Evolutionary conservation across 1,284 basidiomycete species (phyloP).

Genomic region (Agroathelia rolfsii): DNA sequence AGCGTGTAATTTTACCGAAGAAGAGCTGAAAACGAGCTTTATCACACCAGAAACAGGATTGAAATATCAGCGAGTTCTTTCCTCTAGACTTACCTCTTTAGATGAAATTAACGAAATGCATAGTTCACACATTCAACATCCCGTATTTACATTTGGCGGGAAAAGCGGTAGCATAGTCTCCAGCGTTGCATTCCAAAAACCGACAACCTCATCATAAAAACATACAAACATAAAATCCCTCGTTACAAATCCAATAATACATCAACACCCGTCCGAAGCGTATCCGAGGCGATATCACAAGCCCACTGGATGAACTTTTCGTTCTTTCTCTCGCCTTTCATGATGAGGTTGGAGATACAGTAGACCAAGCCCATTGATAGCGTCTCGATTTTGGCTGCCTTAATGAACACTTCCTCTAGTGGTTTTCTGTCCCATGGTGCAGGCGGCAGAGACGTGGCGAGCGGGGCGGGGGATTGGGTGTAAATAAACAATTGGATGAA

Average conservation of each 20-base stretch:
- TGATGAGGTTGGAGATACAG: constrained; percentile 49
- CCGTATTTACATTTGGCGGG: constrained; percentile 69
- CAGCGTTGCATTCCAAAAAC: constrained; percentile 64
- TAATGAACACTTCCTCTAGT: constrained; percentile 68
- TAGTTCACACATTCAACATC: constrained; percentile 65
- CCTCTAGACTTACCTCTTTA: constrained; percentile 1
- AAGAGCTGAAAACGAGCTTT: constrained; percentile 63
- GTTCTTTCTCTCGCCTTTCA: constrained; percentile 27
- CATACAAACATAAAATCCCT: background rate
- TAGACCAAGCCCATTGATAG: constrained; percentile 62
- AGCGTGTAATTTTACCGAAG: constrained; percentile 88
- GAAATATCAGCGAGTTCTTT: constrained; percentile 46
- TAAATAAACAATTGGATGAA: constrained; percentile 61
- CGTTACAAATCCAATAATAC: constrained; percentile 32
- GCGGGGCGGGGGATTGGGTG: constrained; percentile 64
- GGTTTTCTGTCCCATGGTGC: constrained; percentile 43
- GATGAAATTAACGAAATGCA: no score
- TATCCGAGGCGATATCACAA: constrained; percentile 53
- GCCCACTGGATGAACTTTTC: constrained; percentile 54
- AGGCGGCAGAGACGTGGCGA: constrained; percentile 27
- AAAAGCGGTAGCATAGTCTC: constrained; percentile 62
- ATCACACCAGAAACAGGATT: constrained; percentile 37
- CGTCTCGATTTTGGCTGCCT: constrained; percentile 47
- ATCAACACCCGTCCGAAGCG: constrained; percentile 52
- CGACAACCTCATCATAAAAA: constrained; percentile 11